Evolutionary conservation across 2,329 filamentous ascomycete genomes (phyloP).

Genomic region (Cryphonectria japonica): DNA sequence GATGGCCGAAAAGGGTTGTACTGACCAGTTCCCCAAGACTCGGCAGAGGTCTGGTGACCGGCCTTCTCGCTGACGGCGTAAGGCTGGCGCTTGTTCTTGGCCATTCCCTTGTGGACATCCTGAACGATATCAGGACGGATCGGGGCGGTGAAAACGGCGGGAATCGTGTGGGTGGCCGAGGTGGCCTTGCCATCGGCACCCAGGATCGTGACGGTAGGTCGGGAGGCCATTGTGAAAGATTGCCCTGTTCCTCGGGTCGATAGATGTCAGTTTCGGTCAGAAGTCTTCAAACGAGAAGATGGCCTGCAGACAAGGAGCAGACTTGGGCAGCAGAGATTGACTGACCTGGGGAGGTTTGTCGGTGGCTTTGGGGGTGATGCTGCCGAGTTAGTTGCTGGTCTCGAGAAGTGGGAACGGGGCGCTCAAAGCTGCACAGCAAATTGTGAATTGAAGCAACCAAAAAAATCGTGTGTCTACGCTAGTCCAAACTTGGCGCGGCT

Average conservation of each 20-base stretch:
- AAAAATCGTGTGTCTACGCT: conserved; percentile 26
- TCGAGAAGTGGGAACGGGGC: conserved; percentile 12
- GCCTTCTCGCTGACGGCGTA: conserved; percentile 99
- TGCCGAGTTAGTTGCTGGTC: conserved; percentile 14
- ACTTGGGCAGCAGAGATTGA: conserved; percentile 15
- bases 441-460: conserved; percentile 15
- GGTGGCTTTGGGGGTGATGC: conserved; percentile 22
- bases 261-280: conserved; percentile 9
- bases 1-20: conserved; percentile 38
- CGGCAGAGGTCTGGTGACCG: conserved; percentile 99
- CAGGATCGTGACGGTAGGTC: conserved; percentile 97
- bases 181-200: conserved; percentile 92
- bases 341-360: conserved; percentile 26
- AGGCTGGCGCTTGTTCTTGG: conserved; percentile 99
- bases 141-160: conserved; percentile 94
- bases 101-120: conserved; percentile 98
- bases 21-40: conserved; percentile 99
- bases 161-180: conserved; percentile 87
- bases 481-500: not conserved
- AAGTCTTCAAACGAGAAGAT: not conserved
- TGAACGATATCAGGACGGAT: conserved; percentile 99
- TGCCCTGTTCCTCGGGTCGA: conserved; percentile 26
- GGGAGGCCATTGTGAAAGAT: conserved; percentile 76
- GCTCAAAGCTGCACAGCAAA: conserved; percentile 10
- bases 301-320: not conserved